Evolutionary conservation across 139 green algal species (phyloP).

Genomic region (Micractinium sp.): DNA sequence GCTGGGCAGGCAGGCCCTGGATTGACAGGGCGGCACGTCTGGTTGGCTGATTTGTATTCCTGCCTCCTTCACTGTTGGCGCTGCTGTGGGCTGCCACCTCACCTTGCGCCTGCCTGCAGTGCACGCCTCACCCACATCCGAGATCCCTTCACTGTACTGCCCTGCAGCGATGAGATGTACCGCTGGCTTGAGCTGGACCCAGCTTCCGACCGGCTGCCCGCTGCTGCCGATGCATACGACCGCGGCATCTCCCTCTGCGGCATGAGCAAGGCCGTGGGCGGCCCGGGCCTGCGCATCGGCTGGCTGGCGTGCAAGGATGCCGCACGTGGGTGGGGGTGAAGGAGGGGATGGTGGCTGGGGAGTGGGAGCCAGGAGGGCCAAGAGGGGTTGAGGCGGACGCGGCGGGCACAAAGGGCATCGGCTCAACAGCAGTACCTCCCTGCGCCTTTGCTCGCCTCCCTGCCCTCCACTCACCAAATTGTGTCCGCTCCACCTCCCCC

Average conservation of each 20-base stretch:
- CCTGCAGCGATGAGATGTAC: constrained; percentile 88
- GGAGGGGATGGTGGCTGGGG: not conserved
- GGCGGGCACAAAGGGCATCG: too few species aligned
- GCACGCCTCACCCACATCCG: not conserved
- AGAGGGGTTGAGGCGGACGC: not conserved
- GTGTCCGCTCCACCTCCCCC: too few species aligned
- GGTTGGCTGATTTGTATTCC: not conserved
- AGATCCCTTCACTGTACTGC: not conserved
- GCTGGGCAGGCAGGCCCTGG: not conserved
- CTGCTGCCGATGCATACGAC: constrained; percentile 61
- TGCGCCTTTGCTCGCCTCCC: too few species aligned
- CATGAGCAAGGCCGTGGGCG: constrained; percentile 71
- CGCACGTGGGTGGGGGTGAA: not conserved
- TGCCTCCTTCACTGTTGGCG: not conserved
- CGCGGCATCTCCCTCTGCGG: constrained; percentile 70
- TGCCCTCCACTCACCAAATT: too few species aligned
- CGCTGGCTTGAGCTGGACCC: constrained; percentile 62
- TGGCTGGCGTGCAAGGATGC: constrained; percentile 53
- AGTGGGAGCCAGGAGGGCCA: constrained; percentile 27
- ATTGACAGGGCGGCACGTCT: too few species aligned
- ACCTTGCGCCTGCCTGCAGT: not conserved
- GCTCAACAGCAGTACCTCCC: too few species aligned
- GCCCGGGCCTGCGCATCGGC: constrained; percentile 73
- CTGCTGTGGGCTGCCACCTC: not conserved
- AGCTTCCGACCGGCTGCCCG: constrained; percentile 42